Evolutionary conservation across 75 land plant genomes (phyloP), one percentile per base, ranked within the genome.

Genomic region (Sequoia sempervirens): DNA sequence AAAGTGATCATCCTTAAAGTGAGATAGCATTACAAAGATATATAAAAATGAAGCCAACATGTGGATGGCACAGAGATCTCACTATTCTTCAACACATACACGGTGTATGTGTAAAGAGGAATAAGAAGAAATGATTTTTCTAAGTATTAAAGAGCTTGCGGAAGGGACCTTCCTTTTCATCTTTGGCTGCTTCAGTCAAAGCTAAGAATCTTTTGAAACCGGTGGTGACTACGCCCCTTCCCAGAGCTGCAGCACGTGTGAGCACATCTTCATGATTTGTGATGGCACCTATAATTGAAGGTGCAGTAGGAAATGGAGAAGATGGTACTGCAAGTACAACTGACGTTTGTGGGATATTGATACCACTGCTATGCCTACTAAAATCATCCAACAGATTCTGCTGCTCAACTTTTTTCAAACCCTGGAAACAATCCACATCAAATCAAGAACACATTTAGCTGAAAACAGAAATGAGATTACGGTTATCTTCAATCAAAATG

Each of bases 201-300:
- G 99, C 99, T 83, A 97, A 94, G 80, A 97, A 91, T 64, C 95
- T 86, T 85, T 93, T 96, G 87, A 97, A 91, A 2, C 98, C 98
- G 14, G 95, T 96, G 17, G 96, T 94, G 12, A 98, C 94, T 20
- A 96, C 98, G 36, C 99, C 99, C 82, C 99, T 82, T 26, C 99
- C 99, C 8, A 97, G 92, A 52, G 99, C 96, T 56, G 96, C 94
- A 43, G 98, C 99, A 69, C 98, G 90, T 23, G 99, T 84, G 80
- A 97, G 90, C 86, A 97, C 92, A 66, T 95, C 99, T 84, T 97
- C 99, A 53, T 91, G 85, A 53, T 92, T 94, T 30, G 87, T 73
- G 12, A 88, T 64, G 18, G 82, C 79, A 82, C 90, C 69, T 13
- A 88, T 23, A 18, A 83, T 37, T 28, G 86, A 54, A 41, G 89